Evolutionary conservation across 345 rosid genomes (phyloP), one percentile per base, ranked within the genome.

Genomic region (Turritis glabra): DNA sequence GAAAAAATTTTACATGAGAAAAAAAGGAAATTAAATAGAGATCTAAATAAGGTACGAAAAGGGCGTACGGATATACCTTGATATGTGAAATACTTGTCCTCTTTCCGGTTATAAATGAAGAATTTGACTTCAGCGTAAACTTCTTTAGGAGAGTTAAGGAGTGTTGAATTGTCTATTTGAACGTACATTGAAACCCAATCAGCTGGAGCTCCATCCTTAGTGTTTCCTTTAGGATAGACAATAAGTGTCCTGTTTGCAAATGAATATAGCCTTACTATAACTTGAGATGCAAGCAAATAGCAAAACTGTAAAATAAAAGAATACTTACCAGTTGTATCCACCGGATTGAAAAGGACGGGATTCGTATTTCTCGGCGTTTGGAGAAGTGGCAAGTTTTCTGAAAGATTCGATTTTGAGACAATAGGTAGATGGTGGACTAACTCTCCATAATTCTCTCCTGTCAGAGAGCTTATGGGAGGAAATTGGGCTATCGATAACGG

Each of bases 171-270:
- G 23, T 69, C 74, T 18, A 56, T 69, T 55, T 57, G 43, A 33
- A 57, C 56, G 17, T 55, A 29, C 37, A 55, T 30, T 17, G 60
- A 55, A n/a, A 30, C 37, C 29, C 29, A 51, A 51, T 13, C 8
- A 51, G n/a, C 1, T 51, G 55, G 55, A 51, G 55, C 55, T 22
- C 38, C 60, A 8, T 55, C 38, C 14, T 55, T 55, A 6, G n/a
- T 8, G 74, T 69, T 69, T 21, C 74, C 74, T 69, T 55, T 69
- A 29, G 65, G 74, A 55, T 69, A 56, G 22, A 69, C 43, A 55
- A 69, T 69, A 43, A 69, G 44, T 41, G 74, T 69, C 74, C 65
- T 56, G 55, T 43, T 55, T 52, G 5, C n/a, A 67, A 15, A 4
- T 22, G 46, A 48, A 14, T 30, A 13, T 47, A 22, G 26, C 27